Percentiles rank a stretch among this genome's conserved stretches.
phyloP scores from a whole-genome alignment of 163 green algal genomes.

The Prototheca wickerhamii region DNA sequence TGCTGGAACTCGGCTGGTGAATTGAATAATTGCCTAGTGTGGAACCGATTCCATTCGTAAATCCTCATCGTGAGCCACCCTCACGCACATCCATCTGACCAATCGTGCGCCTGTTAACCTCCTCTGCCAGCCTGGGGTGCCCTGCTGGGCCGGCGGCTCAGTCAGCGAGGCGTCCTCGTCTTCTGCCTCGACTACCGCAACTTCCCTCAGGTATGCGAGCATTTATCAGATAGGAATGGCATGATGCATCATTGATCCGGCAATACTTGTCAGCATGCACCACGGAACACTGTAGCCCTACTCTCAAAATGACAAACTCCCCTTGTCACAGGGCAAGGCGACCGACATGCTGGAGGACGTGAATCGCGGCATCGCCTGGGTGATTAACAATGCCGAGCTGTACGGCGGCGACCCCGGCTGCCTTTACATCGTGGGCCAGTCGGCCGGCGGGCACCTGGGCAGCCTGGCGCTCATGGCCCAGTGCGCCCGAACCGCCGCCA shows the following conservation, averaged over 20 bases:
- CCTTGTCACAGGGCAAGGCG: slow-evolving; percentile 35
- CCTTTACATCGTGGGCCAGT: slow-evolving; percentile 83
- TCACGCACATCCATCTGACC: no score
- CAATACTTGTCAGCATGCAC: no score
- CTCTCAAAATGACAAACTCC: neutral
- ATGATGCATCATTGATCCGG: neutral
- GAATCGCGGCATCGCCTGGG: slow-evolving; percentile 84
- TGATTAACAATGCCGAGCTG: slow-evolving; percentile 47
- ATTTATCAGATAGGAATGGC: neutral
- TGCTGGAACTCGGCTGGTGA: no score
- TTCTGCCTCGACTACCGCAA: slow-evolving; percentile 95
- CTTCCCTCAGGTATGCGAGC: slow-evolving; percentile 70
- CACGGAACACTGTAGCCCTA: no score
- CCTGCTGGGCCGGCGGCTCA: slow-evolving; percentile 72
- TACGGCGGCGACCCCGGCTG: slow-evolving; percentile 69
- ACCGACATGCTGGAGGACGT: slow-evolving; percentile 87
- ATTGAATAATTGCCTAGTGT: no score
- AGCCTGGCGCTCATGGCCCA: slow-evolving; percentile 58
- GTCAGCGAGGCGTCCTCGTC: slow-evolving; percentile 73
- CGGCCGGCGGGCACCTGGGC: slow-evolving; percentile 74
- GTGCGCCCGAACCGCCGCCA: slow-evolving; percentile 9
- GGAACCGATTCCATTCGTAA: no score
- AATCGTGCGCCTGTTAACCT: slow-evolving; percentile 1
- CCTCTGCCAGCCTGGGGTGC: slow-evolving; percentile 73
- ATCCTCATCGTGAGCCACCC: no score